Conservation (phyloP, 306 rosid species). For the Ochetophila trinervis region DNA sequence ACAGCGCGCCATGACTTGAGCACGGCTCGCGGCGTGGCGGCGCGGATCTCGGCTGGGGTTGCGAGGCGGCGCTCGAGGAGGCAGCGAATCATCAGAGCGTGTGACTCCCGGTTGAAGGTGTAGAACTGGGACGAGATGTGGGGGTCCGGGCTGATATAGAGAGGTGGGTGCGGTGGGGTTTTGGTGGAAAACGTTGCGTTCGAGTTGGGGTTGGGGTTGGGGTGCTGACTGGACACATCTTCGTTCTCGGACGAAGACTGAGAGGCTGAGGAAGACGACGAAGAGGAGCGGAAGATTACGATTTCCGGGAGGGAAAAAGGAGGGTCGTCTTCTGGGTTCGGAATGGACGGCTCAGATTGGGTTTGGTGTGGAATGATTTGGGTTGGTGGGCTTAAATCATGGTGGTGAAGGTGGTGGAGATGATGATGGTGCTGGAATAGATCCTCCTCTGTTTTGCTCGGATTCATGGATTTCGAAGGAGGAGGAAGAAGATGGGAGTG, state of each 20-base stretch:
- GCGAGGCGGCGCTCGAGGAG: constrained; percentile 76
- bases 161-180: constrained; percentile 30
- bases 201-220: constrained; percentile 35
- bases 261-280: constrained; percentile 37
- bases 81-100: constrained; percentile 87
- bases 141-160: constrained; percentile 66
- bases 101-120: constrained; percentile 87
- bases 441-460: constrained; percentile 68
- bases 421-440: constrained; percentile 47
- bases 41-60: constrained; percentile 75
- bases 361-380: constrained; percentile 32
- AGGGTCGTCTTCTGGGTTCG: constrained; percentile 26
- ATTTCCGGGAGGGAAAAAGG: constrained; percentile 75
- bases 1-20: constrained; percentile 95
- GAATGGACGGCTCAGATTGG: constrained; percentile 48
- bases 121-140: constrained; percentile 94
- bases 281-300: constrained; percentile 63
- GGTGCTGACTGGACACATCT: constrained; percentile 39
- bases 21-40: constrained; percentile 71
- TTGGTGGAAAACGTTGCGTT: constrained; percentile 9
- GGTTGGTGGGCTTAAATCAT: constrained; percentile 39
- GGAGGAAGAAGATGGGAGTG: background rate
- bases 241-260: constrained; percentile 39
- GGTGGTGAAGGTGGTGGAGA: constrained; percentile 25
- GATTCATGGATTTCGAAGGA: constrained; percentile 51